phyloP scores from a whole-genome alignment of 2,329 filamentous ascomycete genomes.

The Ceratocystis smalleyi region DNA sequence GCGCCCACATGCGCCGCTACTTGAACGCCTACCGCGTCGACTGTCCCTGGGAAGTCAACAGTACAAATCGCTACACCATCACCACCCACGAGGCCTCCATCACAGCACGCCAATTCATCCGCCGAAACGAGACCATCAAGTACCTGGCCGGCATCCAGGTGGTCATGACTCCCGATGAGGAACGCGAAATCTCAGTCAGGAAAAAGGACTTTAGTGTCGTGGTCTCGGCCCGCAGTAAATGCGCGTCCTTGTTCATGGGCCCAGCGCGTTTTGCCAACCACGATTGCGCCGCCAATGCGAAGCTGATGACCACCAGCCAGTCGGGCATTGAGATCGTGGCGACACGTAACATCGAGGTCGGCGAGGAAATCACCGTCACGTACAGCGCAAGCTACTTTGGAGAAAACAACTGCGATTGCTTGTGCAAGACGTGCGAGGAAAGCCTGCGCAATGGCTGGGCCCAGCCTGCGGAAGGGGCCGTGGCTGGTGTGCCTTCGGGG shows the following conservation, averaged over 20 bases:
- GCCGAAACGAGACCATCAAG: constrained; percentile 71
- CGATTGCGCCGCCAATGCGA: constrained; percentile 85
- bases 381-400: constrained; percentile 97
- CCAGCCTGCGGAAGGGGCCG: constrained; percentile 32
- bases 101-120: constrained; percentile 64
- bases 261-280: constrained; percentile 95
- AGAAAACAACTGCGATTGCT: constrained; percentile 82
- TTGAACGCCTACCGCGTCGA: constrained; percentile 85
- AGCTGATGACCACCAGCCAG: constrained; percentile 65
- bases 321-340: constrained; percentile 87
- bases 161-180: constrained; percentile 80
- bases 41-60: constrained; percentile 80
- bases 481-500: constrained; percentile 12
- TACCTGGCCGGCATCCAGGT: constrained; percentile 87
- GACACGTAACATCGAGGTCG: constrained; percentile 61
- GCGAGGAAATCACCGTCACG: constrained; percentile 91
- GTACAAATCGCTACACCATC: constrained; percentile 91
- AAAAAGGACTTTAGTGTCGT: constrained; percentile 96
- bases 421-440: constrained; percentile 76
- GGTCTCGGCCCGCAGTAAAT: constrained; percentile 80
- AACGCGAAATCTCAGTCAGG: constrained; percentile 59
- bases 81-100: constrained; percentile 77
- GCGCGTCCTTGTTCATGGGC: constrained; percentile 80
- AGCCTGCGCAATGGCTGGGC: constrained; percentile 70
- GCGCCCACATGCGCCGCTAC: constrained; percentile 73